Evolutionary conservation across 106 monocot genomes (phyloP).

Genomic region (Ottelia alismoides): DNA sequence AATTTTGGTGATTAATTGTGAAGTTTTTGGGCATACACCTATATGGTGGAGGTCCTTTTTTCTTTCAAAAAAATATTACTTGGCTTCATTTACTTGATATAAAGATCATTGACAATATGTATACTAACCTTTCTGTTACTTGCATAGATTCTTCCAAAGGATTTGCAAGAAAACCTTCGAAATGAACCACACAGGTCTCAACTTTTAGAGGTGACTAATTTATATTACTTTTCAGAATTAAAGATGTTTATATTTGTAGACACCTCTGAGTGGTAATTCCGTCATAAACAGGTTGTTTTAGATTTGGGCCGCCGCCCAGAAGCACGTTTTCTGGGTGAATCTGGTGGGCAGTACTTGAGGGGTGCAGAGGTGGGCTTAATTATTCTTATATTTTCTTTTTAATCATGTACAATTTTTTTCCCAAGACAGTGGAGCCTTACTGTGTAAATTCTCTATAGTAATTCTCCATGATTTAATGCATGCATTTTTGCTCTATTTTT

Average conservation of each 20-base stretch:
- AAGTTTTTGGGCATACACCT: too few species aligned
- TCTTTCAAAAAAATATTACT: too few species aligned
- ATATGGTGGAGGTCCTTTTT: too few species aligned
- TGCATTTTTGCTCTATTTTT: too few species aligned
- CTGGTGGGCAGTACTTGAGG: conserved; percentile 84
- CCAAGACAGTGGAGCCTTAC: background rate
- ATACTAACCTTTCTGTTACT: too few species aligned
- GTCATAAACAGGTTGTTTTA: conserved; percentile 57
- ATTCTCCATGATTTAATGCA: too few species aligned
- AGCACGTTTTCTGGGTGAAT: conserved; percentile 83
- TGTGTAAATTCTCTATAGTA: background rate
- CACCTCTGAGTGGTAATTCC: too few species aligned
- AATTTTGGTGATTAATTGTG: too few species aligned
- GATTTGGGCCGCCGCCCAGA: conserved; percentile 88
- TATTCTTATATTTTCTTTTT: background rate
- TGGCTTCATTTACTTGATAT: too few species aligned
- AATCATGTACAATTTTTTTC: background rate
- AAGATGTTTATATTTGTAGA: too few species aligned
- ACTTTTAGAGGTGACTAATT: conserved; percentile 67
- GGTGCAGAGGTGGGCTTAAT: conserved; percentile 40
- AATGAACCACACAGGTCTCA: conserved; percentile 78
- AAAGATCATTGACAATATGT: too few species aligned
- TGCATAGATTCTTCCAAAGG: conserved; percentile 67
- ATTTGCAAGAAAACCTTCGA: conserved; percentile 55
- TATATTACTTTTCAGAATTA: too few species aligned